Evolutionary conservation across 768 basidiomycete species (phyloP).

Genomic region (Inosperma sp.): DNA sequence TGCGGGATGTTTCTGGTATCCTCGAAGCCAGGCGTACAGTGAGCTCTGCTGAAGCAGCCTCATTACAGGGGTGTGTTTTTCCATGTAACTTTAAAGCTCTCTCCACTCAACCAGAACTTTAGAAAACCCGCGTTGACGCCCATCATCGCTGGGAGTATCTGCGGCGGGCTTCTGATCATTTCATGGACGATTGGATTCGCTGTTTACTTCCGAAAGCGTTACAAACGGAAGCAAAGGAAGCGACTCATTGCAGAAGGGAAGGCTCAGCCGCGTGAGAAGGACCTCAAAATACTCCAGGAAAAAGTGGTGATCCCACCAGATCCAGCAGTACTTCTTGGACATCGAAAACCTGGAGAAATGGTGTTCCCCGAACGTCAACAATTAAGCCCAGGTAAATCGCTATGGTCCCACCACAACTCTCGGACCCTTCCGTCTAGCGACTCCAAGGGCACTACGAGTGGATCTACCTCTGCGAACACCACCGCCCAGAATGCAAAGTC

Average conservation of each 20-base stretch:
- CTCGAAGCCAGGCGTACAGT: constrained; percentile 21
- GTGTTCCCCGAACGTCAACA: constrained; percentile 26
- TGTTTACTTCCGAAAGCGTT: constrained; percentile 54
- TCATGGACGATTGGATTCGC: constrained; percentile 54
- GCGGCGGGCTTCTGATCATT: constrained; percentile 47
- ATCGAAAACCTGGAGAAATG: constrained; percentile 37
- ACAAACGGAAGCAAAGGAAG: constrained; percentile 43
- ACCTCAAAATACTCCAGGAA: constrained; percentile 36
- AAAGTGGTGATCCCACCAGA: constrained; percentile 59
- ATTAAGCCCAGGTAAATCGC: constrained; percentile 15
- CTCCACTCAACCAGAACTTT: neutral
- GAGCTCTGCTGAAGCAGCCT: constrained; percentile 37
- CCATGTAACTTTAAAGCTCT: neutral
- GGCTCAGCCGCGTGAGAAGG: constrained; percentile 35
- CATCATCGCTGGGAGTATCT: constrained; percentile 55
- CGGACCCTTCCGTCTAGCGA: constrained; percentile 1
- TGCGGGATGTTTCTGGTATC: constrained; percentile 10
- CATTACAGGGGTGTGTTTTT: constrained; percentile 36
- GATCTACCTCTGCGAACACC: neutral
- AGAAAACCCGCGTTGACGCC: constrained; percentile 56
- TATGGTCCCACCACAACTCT: constrained; percentile 21
- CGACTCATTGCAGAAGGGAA: constrained; percentile 41
- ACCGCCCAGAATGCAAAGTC: neutral
- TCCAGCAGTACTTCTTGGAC: constrained; percentile 58
- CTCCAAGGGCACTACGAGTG: constrained; percentile 1